Evolutionary conservation across 2,329 filamentous ascomycete genomes (phyloP), one percentile per base, ranked within the genome.

Genomic region (Epichloe aotearoae): DNA sequence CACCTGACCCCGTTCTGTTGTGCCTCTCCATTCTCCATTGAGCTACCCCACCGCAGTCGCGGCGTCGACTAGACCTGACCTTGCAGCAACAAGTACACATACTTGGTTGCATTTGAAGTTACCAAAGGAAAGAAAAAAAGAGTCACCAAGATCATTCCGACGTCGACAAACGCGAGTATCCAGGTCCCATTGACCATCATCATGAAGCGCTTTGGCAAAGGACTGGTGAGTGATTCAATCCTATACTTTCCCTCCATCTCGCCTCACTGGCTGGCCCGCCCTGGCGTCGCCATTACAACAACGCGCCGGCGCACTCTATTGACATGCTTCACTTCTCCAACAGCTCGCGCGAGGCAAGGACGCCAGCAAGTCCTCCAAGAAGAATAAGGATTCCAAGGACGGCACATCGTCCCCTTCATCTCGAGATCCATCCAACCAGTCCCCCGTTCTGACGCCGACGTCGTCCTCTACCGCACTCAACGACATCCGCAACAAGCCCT

Each of bases 121-220:
- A 30, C 20, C 40, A 12, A 19, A 30, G 26, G 6, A 8, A 7
- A 7, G 8, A 7, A 19, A 30, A 8, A 2, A 8, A 7, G 6
- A 30, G 26, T 33, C 47, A 49, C 19, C 47, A 12, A 36, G 19
- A 45, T 49, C 26, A 15, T 37, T 34, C 36, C 52, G 50, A 50
- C 52, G 43, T 47, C 50, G 47, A 54, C 52, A 44, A 45, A 46
- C 43, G 20, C 52, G 50, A 52, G 47, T 37, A 34, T 30, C 23
- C 42, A 40, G 52, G 47, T 47, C 43, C 46, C 42, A 50, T 54
- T 46, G 53, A 51, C 48, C 57, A 70, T 69, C 71, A 86, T 78
- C 72, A 96, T 97, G 91, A 96, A 95, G 76, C 86, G 88, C 69
- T 95, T 97, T 72, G 86, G 89, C 73, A 88, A 95, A 77, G 88